Conservation (phyloP, 129 eudicot species). For the Silybum marianum region DNA sequence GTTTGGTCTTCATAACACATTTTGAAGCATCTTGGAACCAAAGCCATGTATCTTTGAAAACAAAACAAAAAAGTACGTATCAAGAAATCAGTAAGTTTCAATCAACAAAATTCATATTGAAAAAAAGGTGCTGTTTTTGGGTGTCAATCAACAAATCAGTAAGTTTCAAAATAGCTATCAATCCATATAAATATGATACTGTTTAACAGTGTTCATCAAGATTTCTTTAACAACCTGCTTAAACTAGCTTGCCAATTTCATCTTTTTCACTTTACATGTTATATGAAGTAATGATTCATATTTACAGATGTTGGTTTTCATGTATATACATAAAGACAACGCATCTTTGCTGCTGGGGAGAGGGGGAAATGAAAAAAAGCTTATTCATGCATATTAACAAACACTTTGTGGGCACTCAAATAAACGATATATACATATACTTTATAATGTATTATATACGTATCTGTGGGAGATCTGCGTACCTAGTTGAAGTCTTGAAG, state of each 20-base stretch:
- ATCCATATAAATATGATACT: background rate
- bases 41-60: constrained; percentile 48
- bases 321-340: constrained; percentile 1
- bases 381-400: constrained; percentile 23
- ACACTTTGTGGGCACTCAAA: constrained; percentile 17
- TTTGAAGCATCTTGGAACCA: constrained; percentile 50
- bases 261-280: background rate
- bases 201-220: background rate
- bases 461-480: constrained; percentile 4
- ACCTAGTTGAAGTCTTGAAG: constrained; percentile 23
- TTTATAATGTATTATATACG: background rate
- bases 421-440: background rate
- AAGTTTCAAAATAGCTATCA: too few relatives aligned
- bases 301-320: background rate
- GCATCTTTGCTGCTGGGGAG: background rate
- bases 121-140: too few relatives aligned
- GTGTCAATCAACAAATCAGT: too few relatives aligned
- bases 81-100: background rate
- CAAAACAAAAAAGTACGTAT: constrained; percentile 1
- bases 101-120: background rate
- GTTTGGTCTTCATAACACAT: constrained; percentile 34
- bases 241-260: background rate
- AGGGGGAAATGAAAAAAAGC: background rate
- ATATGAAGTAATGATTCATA: background rate
- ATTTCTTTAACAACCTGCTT: background rate